Evolutionary conservation across 1,284 basidiomycete species (phyloP), one percentile per base, ranked within the genome.

Genomic region (Heterobasidion irregulare): DNA sequence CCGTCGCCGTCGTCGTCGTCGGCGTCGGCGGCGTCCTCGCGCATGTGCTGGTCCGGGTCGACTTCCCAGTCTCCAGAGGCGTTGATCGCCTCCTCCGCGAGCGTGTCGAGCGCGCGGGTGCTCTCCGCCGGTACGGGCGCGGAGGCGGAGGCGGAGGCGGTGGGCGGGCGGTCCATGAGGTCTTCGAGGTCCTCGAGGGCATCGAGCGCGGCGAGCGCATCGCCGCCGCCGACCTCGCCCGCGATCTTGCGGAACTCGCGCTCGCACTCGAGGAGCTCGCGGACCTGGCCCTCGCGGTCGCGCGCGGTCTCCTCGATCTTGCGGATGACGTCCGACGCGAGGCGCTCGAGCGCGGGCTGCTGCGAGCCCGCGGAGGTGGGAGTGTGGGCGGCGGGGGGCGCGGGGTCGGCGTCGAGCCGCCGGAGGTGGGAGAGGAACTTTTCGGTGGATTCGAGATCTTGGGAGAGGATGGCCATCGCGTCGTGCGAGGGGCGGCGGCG

Each of bases 241-340:
- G 84, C 79, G 62, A 92, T 88, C 67, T 82, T 84, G 61, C 79
- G 77, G 63, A 92, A 82, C 68, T 92, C 88, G 55, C 88, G 78
- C 64, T 92, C 89, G 65, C 78, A 89, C 59, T 82, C 85, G 45
- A 87, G 70, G 56, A 92, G 69, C 64, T 85, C 86, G 53, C 89
- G 81, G 9, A 90, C 78, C 68, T 92, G 89, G 6, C 77, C 79
- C 67, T 92, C 89, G 56, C 89, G 77, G 63, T 89, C 86, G 52
- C 84, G 80, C 49, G 78, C 78, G 8, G 83, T 80, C 57, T 89
- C 85, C 65, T 89, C 85, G 59, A 92, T 78, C 53, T 79, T 78
- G 47, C 88, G 76, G 62, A 92, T 88, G 57, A 89, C 75, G 61
- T 88, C 83, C n/a, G 84, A 80, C 16, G 89, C 86, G 50, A 88